Evolutionary conservation across 2,329 filamentous ascomycete species (phyloP).

Genomic region (Dactylellina parvicollis): DNA sequence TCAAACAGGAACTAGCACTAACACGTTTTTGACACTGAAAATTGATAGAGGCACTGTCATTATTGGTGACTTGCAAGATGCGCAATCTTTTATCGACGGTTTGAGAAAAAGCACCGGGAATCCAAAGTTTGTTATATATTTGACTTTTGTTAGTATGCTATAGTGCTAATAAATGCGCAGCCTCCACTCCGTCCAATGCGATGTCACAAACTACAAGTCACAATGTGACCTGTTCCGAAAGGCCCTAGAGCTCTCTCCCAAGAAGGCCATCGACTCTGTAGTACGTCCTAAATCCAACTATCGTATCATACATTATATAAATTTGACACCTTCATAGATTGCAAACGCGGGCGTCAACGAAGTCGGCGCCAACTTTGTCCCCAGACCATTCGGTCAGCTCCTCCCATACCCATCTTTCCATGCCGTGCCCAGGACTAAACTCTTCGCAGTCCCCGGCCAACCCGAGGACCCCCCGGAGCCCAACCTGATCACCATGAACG

Average conservation of each 20-base stretch:
- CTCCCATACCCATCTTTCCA: constrained; percentile 21
- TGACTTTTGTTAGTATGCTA: not conserved
- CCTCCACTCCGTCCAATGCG: constrained; percentile 70
- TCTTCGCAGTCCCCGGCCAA: constrained; percentile 54
- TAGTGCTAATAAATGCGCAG: constrained; percentile 8
- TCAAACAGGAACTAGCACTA: constrained; percentile 4
- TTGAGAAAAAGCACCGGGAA: constrained; percentile 64
- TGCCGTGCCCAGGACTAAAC: constrained; percentile 27
- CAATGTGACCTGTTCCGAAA: constrained; percentile 72
- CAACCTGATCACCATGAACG: constrained; percentile 67
- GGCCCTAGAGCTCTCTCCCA: constrained; percentile 67
- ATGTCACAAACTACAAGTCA: constrained; percentile 73
- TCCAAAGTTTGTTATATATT: constrained; percentile 58
- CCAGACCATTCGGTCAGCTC: constrained; percentile 60
- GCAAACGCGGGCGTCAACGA: constrained; percentile 73
- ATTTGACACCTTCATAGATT: constrained; percentile 26
- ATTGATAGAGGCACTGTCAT: constrained; percentile 67
- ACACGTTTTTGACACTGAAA: constrained; percentile 7
- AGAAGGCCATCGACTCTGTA: constrained; percentile 54
- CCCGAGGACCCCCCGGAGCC: constrained; percentile 65
- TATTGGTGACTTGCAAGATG: constrained; percentile 72
- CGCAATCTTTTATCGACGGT: constrained; percentile 68
- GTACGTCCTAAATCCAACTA: constrained; percentile 15
- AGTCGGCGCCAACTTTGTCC: constrained; percentile 61
- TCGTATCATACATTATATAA: not conserved